Evolutionary conservation across 2,329 filamentous ascomycete genomes (phyloP).

Genomic region (Leptosphaerulina australis): DNA sequence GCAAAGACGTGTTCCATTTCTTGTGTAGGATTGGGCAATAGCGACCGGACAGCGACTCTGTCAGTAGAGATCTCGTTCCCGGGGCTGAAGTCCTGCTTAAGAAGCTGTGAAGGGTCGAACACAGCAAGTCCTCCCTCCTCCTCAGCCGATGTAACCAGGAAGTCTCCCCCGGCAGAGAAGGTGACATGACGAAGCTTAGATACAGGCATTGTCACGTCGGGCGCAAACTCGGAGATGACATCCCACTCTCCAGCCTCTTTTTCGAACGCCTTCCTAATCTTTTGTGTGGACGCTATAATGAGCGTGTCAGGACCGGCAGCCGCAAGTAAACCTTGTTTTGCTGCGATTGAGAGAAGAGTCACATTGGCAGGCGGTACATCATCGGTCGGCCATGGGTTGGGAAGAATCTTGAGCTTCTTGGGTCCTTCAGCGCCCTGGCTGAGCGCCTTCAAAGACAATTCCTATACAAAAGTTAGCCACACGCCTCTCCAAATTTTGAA

Average conservation of each 20-base stretch:
- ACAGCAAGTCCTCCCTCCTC: conserved; percentile 80
- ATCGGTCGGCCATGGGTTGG: conserved; percentile 74
- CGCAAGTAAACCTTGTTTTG: conserved; percentile 78
- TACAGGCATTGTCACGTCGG: conserved; percentile 74
- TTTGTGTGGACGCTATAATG: conserved; percentile 75
- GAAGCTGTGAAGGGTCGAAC: conserved; percentile 70
- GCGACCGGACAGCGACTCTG: conserved; percentile 71
- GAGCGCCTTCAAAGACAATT: conserved; percentile 76
- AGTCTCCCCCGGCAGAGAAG: conserved; percentile 89
- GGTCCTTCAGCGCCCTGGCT: conserved; percentile 68
- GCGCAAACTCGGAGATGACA: conserved; percentile 72
- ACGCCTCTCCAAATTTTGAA: no score
- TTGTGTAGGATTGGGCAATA: conserved; percentile 79
- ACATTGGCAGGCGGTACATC: conserved; percentile 75
- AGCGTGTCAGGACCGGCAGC: conserved; percentile 84
- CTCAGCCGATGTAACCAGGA: conserved; percentile 82
- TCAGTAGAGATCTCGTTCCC: conserved; percentile 80
- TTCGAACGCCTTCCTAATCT: conserved; percentile 76
- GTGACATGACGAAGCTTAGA: conserved; percentile 84
- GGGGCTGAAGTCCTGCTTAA: conserved; percentile 67
- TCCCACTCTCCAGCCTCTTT: conserved; percentile 61
- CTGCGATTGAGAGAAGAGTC: conserved; percentile 83
- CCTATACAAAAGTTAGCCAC: conserved; percentile 49
- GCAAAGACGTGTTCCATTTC: conserved; percentile 78
- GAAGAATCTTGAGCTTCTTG: conserved; percentile 78